phyloP scores from a whole-genome alignment of 2,329 filamentous ascomycete species.

The Stylonectria norvegica region DNA sequence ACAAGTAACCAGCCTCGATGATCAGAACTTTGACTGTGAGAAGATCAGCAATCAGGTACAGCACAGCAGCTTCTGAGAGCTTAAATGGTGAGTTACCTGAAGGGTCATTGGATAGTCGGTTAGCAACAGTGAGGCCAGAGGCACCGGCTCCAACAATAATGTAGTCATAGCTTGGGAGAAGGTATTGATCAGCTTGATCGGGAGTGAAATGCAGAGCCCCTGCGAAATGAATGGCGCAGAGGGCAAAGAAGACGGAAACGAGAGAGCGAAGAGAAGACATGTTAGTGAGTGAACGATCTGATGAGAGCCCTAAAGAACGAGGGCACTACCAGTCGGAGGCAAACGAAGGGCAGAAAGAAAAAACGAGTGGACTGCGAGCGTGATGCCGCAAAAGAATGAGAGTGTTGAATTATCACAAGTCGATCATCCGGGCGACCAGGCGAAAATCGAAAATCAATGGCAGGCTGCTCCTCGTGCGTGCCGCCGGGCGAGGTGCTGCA shows the following conservation, averaged over 20 bases:
- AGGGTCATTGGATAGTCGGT: conserved; percentile 37
- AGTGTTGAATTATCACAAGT: no score
- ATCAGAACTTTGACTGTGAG: conserved; percentile 4
- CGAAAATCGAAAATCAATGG: no score
- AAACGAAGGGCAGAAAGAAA: no score
- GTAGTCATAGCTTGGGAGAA: conserved; percentile 23
- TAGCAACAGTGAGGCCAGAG: conserved; percentile 39
- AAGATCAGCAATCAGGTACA: background rate
- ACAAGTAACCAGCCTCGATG: conserved; percentile 8
- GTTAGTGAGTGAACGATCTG: background rate
- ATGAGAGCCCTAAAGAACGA: no score
- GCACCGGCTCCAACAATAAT: conserved; percentile 37
- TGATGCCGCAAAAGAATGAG: no score
- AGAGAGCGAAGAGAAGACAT: conserved; percentile 5
- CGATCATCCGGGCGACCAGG: no score
- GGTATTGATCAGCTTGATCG: conserved; percentile 1
- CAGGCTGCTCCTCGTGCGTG: no score
- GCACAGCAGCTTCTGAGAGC: no score
- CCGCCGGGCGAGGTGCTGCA: no score
- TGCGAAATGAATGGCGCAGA: background rate
- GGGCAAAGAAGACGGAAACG: background rate
- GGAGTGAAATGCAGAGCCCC: conserved; percentile 5
- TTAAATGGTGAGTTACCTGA: conserved; percentile 30
- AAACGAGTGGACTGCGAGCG: no score
- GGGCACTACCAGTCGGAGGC: no score